A percentile compares a stretch with the other conserved stretches of the same genome.
Evolutionary conservation across 1,284 basidiomycete species (phyloP).

Genomic region (Tetrapyrgos nigripes): DNA sequence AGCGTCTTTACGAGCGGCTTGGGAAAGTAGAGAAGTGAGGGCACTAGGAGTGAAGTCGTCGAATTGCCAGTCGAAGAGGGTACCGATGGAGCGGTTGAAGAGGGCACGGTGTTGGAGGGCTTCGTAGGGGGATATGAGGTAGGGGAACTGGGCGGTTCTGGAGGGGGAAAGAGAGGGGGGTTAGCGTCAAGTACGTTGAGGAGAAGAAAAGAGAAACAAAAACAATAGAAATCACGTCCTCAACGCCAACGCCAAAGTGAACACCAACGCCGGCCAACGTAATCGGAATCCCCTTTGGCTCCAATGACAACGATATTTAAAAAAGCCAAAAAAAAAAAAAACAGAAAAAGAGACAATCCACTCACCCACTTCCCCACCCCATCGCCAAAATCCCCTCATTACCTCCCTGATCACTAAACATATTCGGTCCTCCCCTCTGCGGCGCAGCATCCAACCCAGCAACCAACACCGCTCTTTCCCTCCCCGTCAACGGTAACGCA

Average conservation of each 20-base stretch:
- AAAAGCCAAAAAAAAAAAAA: not conserved
- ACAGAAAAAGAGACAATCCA: slow-evolving; percentile 4
- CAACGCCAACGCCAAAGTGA: no score
- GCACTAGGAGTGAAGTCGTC: slow-evolving; percentile 80
- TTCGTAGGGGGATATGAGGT: slow-evolving; percentile 69
- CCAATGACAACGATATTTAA: slow-evolving; percentile 8
- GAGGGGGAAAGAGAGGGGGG: no score
- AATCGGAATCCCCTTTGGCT: no score
- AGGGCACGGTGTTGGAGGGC: slow-evolving; percentile 72
- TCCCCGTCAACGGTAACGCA: slow-evolving; percentile 69
- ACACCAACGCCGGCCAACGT: no score
- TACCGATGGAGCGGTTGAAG: slow-evolving; percentile 61
- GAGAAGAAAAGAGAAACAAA: no score
- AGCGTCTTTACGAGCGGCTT: slow-evolving; percentile 60
- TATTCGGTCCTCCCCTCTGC: slow-evolving; percentile 72
- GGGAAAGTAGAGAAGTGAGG: slow-evolving; percentile 51
- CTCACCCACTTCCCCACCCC: slow-evolving; percentile 87
- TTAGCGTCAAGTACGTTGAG: no score
- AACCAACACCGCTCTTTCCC: slow-evolving; percentile 62
- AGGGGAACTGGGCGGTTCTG: slow-evolving; percentile 65
- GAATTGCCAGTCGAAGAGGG: slow-evolving; percentile 63
- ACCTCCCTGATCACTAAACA: slow-evolving; percentile 68
- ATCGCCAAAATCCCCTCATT: slow-evolving; percentile 79
- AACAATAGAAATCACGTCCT: no score
- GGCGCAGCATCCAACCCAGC: slow-evolving; percentile 79